phyloP scores from a whole-genome alignment of 192 early-diverging fungal species.

The Rhizophagus prolifer region DNA sequence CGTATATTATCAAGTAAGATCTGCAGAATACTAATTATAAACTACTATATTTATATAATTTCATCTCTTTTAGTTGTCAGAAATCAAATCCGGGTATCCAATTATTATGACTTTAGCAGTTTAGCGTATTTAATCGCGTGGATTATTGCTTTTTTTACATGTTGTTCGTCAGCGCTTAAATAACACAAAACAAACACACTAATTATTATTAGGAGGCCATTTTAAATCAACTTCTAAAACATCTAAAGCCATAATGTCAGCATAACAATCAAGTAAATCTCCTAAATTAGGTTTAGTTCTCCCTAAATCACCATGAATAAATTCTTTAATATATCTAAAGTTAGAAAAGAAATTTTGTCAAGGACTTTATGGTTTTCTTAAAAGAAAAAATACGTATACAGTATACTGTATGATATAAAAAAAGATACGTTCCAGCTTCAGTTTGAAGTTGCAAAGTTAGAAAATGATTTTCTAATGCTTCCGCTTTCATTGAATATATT shows the following conservation, averaged over 20 bases:
- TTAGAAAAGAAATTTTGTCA: constrained; percentile 27
- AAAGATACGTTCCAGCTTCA: constrained; percentile 78
- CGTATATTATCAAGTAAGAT: too few relatives aligned
- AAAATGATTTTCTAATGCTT: constrained; percentile 51
- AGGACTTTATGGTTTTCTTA: background rate
- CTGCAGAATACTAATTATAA: too few relatives aligned
- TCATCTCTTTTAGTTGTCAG: too few relatives aligned
- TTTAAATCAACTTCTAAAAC: constrained; percentile 83
- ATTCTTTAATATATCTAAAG: constrained; percentile 79
- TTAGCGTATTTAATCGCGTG: too few relatives aligned
- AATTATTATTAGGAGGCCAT: constrained; percentile 63
- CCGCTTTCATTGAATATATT: constrained; percentile 52
- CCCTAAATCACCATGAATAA: constrained; percentile 91
- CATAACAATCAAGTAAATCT: constrained; percentile 56
- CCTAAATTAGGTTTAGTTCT: constrained; percentile 77
- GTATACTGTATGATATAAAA: background rate
- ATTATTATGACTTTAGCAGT: too few relatives aligned
- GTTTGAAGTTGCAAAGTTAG: constrained; percentile 71
- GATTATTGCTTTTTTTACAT: too few relatives aligned
- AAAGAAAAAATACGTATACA: background rate
- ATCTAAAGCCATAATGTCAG: constrained; percentile 81
- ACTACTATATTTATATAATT: too few relatives aligned
- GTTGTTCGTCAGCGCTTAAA: too few relatives aligned
- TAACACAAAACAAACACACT: too few relatives aligned
- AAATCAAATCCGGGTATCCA: too few relatives aligned